A percentile compares a stretch with the other conserved stretches of the same genome.
Conservation (phyloP, 176 grass and related monocot genomes). For the Ensete glaucum region DNA sequence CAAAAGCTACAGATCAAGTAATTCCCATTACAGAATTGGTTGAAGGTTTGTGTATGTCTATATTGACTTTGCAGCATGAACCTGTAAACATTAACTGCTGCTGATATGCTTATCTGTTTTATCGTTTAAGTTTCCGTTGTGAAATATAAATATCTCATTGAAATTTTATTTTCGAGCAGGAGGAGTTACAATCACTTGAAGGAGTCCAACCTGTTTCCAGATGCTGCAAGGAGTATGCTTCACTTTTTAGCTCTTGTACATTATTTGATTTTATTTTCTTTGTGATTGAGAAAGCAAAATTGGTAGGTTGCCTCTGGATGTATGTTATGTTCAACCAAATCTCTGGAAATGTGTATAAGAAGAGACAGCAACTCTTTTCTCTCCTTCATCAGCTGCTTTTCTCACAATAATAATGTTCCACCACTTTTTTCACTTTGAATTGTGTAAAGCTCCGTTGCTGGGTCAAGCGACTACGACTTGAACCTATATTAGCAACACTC, state of each 20-base stretch:
- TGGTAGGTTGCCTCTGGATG: background rate
- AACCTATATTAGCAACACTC: too few relatives aligned
- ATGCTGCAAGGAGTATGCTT: conserved; percentile 78
- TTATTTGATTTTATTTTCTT: background rate
- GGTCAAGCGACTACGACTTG: too few relatives aligned
- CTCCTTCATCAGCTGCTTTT: background rate
- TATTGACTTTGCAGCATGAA: background rate
- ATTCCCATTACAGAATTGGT: too few relatives aligned
- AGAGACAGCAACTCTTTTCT: background rate
- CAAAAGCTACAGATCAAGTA: too few relatives aligned
- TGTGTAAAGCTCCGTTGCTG: background rate
- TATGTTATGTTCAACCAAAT: background rate
- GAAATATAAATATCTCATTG: background rate
- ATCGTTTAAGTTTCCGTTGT: background rate
- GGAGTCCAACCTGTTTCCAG: conserved; percentile 46
- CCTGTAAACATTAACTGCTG: background rate
- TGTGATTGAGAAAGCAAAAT: background rate
- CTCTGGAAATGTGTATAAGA: background rate
- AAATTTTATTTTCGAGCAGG: conserved; percentile 29
- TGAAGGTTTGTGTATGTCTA: too few relatives aligned
- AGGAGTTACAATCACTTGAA: conserved; percentile 55
- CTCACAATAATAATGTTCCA: background rate
- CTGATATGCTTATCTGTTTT: background rate
- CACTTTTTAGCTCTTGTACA: background rate
- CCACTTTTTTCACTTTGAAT: background rate